Conservation (phyloP, 169 alveolate species). For the Toxoplasma gondii region DNA sequence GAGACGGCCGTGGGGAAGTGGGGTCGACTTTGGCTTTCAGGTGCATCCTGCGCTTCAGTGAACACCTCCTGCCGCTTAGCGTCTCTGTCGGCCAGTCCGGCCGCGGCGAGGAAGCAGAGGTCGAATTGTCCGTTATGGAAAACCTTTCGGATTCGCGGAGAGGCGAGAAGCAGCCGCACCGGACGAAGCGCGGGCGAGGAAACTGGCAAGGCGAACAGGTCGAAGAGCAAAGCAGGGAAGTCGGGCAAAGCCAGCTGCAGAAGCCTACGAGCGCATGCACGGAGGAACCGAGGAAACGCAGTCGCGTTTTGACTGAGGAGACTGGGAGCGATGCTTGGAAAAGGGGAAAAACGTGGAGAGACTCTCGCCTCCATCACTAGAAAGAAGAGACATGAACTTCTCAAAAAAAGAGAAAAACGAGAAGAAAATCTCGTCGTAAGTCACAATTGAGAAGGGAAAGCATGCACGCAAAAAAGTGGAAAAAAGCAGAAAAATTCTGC, state of each 20-base stretch:
- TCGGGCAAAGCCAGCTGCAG: slow-evolving; percentile 64
- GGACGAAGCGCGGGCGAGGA: neutral
- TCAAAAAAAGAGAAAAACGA: too few relatives aligned
- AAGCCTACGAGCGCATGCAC: neutral
- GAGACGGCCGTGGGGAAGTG: too few relatives aligned
- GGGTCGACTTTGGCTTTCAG: neutral
- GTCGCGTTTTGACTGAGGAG: neutral
- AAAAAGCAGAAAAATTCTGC: too few relatives aligned
- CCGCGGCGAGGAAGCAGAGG: slow-evolving; percentile 75
- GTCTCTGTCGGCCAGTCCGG: slow-evolving; percentile 50
- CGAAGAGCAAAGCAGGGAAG: slow-evolving; percentile 56
- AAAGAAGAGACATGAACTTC: too few relatives aligned
- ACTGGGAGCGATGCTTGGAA: too few relatives aligned
- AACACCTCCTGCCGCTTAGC: neutral
- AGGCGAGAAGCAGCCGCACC: slow-evolving; percentile 58
- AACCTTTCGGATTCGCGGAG: slow-evolving; percentile 74
- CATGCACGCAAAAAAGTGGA: too few relatives aligned
- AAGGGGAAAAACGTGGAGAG: neutral
- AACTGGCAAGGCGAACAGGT: slow-evolving; percentile 28
- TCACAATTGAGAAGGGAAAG: too few relatives aligned
- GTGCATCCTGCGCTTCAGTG: neutral
- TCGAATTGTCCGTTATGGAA: slow-evolving; percentile 88
- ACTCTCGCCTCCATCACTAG: neutral
- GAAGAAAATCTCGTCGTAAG: too few relatives aligned
- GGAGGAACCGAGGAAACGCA: neutral